These are phyloP conservation scores for Exophiala sideris DNA, from an alignment of 2,329 filamentous ascomycete species.

Conservation along the genomic window DNA sequence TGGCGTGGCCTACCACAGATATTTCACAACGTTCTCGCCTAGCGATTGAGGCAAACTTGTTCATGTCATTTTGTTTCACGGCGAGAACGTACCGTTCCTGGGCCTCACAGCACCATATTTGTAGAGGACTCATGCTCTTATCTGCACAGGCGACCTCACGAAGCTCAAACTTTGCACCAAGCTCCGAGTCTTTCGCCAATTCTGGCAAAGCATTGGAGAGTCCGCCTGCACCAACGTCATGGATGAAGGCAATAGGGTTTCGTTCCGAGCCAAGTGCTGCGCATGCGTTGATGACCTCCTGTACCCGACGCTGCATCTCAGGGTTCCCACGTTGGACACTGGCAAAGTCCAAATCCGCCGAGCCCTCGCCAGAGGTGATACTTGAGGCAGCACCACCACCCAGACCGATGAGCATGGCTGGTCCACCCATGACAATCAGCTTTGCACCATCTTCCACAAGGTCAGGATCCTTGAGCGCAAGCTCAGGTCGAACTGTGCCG, in stretches of 20 bases:
- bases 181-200: slow-evolving; percentile 85
- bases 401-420: slow-evolving; percentile 95
- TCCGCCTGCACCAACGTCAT: slow-evolving; percentile 94
- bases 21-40: slow-evolving; percentile 86
- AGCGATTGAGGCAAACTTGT: slow-evolving; percentile 65
- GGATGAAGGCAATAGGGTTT: slow-evolving; percentile 93
- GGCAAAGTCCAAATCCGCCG: slow-evolving; percentile 90
- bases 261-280: slow-evolving; percentile 70
- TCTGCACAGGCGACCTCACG: slow-evolving; percentile 89
- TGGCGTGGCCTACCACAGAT: slow-evolving; percentile 81
- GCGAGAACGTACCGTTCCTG: slow-evolving; percentile 95
- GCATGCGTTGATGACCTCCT: slow-evolving; percentile 97
- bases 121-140: slow-evolving; percentile 85
- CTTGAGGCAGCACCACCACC: slow-evolving; percentile 94
- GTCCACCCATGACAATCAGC: slow-evolving; percentile 88
- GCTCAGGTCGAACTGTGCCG: slow-evolving; percentile 84
- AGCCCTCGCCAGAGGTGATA: slow-evolving; percentile 80
- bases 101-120: slow-evolving; percentile 97
- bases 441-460: slow-evolving; percentile 84
- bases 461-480: slow-evolving; percentile 78
- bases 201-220: slow-evolving; percentile 81
- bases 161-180: slow-evolving; percentile 90
- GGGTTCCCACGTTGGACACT: slow-evolving; percentile 97
- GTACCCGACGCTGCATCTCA: slow-evolving; percentile 89
- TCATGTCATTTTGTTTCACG: slow-evolving; percentile 75